A percentile compares a stretch with the other conserved stretches of the same genome.
Evolutionary conservation across 179 eudicot genomes (phyloP).

Genomic region (Silene noctiflora): DNA sequence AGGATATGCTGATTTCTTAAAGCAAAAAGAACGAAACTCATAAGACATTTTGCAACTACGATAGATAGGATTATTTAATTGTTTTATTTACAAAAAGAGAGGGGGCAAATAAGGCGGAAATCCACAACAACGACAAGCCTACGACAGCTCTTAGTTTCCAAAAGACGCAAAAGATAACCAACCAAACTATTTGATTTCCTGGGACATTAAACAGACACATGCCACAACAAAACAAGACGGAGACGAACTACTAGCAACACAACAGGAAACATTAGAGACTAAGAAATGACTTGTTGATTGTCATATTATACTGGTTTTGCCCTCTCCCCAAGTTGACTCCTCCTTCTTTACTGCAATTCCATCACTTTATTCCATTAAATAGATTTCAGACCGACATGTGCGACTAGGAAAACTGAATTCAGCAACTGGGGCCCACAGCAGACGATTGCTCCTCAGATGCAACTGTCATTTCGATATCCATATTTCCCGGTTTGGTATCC

Average conservation of each 20-base stretch:
- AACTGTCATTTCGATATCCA: conserved; percentile 32
- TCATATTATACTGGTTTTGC: conserved; percentile 5
- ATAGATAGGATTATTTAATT: neutral
- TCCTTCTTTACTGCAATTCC: conserved; percentile 15
- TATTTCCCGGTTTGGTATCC: conserved; percentile 42
- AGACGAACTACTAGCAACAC: neutral
- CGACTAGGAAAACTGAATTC: conserved; percentile 17
- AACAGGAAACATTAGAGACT: neutral
- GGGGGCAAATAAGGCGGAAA: neutral
- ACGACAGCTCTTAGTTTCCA: neutral
- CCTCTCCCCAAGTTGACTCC: conserved; percentile 5
- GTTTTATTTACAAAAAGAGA: conserved; percentile 6
- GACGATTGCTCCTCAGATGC: conserved; percentile 62
- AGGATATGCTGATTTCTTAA: too few species aligned
- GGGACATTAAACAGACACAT: neutral
- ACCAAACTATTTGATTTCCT: neutral
- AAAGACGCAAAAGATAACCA: neutral
- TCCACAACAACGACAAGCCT: neutral
- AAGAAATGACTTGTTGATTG: neutral
- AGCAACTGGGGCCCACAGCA: conserved; percentile 41
- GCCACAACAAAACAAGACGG: neutral
- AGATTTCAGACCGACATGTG: neutral
- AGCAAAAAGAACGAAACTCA: too few species aligned
- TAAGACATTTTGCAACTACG: neutral
- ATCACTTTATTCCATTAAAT: conserved; percentile 9